A percentile compares a stretch with the other conserved stretches of the same genome.
Evolutionary conservation across 768 basidiomycete genomes (phyloP).

Genomic region (Boletellus ananiceps): DNA sequence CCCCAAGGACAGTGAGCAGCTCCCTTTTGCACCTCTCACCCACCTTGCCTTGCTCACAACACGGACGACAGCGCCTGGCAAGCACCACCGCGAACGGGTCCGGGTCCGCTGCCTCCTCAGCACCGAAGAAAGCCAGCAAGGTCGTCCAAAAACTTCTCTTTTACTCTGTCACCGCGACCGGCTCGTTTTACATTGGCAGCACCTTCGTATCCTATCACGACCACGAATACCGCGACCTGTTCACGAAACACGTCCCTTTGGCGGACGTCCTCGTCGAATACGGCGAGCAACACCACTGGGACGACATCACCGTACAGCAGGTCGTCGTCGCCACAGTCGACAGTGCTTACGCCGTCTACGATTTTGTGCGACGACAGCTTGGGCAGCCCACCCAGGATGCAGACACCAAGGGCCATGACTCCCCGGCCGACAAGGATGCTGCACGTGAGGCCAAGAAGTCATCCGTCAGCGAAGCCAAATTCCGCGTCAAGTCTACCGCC

Average conservation of each 20-base stretch:
- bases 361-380: slow-evolving; percentile 45
- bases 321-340: slow-evolving; percentile 51
- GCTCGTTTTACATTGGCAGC: slow-evolving; percentile 81
- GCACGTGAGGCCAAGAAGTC: slow-evolving; percentile 34
- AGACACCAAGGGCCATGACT: slow-evolving; percentile 28
- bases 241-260: slow-evolving; percentile 74
- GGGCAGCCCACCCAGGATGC: slow-evolving; percentile 35
- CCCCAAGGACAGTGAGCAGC: slow-evolving; percentile 47
- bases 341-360: slow-evolving; percentile 44
- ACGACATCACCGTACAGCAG: slow-evolving; percentile 61
- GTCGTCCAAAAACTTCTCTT: slow-evolving; percentile 58
- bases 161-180: slow-evolving; percentile 61
- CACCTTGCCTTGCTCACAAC: not conserved
- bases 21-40: not conserved
- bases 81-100: slow-evolving; percentile 46
- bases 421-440: slow-evolving; percentile 26
- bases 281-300: slow-evolving; percentile 77
- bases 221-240: slow-evolving; percentile 81
- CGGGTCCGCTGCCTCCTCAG: slow-evolving; percentile 5
- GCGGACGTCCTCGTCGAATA: slow-evolving; percentile 75
- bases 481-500: slow-evolving; percentile 39
- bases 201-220: slow-evolving; percentile 73
- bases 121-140: slow-evolving; percentile 50
- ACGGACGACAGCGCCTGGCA: slow-evolving; percentile 47
- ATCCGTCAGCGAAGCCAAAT: slow-evolving; percentile 38